These are phyloP conservation scores for Lagenidium giganteum DNA, from an alignment of 352 stramenopile species.

Conservation along the genomic window DNA sequence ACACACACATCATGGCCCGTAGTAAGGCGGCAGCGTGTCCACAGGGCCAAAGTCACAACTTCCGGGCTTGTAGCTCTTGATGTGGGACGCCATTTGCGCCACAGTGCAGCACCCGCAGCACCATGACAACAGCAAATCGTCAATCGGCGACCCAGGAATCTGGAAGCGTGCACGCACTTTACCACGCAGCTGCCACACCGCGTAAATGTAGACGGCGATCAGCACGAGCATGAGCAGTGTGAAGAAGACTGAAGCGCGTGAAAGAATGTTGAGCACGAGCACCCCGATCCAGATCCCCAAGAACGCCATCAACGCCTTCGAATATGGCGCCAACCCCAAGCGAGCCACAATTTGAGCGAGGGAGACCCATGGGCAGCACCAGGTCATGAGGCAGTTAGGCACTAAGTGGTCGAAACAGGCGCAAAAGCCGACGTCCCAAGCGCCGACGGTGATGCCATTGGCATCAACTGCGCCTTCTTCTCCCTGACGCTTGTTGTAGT, in stretches of 20 bases:
- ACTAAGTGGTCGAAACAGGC: constrained; percentile 35
- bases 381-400: constrained; percentile 51
- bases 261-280: constrained; percentile 21
- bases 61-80: constrained; percentile 17
- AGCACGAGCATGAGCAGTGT: constrained; percentile 12
- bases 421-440: constrained; percentile 33
- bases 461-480: no score
- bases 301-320: no score
- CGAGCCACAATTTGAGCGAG: constrained; percentile 41
- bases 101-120: constrained; percentile 33
- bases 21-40: constrained; percentile 35
- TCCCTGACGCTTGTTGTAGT: no score
- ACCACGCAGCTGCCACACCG: constrained; percentile 10
- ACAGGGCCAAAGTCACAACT: constrained; percentile 9
- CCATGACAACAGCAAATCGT: constrained; percentile 16
- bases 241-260: constrained; percentile 13
- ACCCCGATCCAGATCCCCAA: constrained; percentile 8
- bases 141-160: constrained; percentile 16
- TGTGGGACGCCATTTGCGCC: constrained; percentile 31
- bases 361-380: constrained; percentile 36
- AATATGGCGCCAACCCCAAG: constrained; percentile 24
- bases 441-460: constrained; percentile 18
- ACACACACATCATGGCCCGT: no score
- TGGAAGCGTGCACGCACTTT: constrained; percentile 23
- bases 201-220: constrained; percentile 15